phyloP scores from a whole-genome alignment of 768 basidiomycete species.

The Kwoniella sp. region DNA sequence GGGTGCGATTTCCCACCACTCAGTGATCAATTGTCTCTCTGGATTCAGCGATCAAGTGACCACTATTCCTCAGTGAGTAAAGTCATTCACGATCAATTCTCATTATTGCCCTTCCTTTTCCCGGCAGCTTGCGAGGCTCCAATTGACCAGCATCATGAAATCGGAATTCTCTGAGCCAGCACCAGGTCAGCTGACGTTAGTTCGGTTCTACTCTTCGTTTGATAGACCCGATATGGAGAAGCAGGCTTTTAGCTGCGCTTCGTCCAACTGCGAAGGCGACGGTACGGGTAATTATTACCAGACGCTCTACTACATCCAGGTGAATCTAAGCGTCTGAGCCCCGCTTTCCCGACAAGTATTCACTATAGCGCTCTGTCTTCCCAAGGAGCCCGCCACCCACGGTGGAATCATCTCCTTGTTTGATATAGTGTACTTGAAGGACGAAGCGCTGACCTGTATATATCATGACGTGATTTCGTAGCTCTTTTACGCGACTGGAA shows the following conservation, averaged over 20 bases:
- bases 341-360: too few species aligned
- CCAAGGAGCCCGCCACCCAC: too few species aligned
- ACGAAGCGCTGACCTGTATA: background rate
- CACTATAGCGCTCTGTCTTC: too few species aligned
- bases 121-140: too few species aligned
- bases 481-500: slow-evolving; percentile 32
- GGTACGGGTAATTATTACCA: slow-evolving; percentile 26
- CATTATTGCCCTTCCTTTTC: background rate
- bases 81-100: too few species aligned
- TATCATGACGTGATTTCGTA: background rate
- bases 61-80: slow-evolving; percentile 23
- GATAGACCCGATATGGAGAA: slow-evolving; percentile 17
- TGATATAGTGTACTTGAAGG: too few species aligned
- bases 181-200: too few species aligned
- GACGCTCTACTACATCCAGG: slow-evolving; percentile 26
- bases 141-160: too few species aligned
- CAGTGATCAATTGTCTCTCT: slow-evolving; percentile 26
- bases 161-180: too few species aligned
- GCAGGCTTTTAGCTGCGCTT: slow-evolving; percentile 11
- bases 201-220: background rate
- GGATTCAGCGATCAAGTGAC: slow-evolving; percentile 27
- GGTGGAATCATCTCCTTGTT: too few species aligned
- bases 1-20: too few species aligned
- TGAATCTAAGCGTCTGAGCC: slow-evolving; percentile 7
- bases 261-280: slow-evolving; percentile 12